These are phyloP conservation scores for Cladosporium sphaerospermum DNA, from an alignment of 2,329 filamentous ascomycete species.

Conservation along the genomic window DNA sequence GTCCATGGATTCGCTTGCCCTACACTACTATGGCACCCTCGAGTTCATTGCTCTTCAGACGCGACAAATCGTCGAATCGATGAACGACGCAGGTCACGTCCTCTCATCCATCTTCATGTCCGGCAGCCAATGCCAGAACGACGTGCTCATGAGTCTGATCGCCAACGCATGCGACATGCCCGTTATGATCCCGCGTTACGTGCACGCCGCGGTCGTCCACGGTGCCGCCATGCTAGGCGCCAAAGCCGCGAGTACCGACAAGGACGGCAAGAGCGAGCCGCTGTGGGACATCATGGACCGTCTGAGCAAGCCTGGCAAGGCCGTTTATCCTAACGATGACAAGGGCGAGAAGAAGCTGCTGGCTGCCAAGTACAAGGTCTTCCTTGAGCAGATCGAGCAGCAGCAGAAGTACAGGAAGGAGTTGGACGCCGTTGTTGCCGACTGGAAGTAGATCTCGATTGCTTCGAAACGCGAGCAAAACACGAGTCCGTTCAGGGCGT, in stretches of 20 bases:
- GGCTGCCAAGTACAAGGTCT: constrained; percentile 88
- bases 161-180: constrained; percentile 88
- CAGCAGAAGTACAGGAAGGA: constrained; percentile 76
- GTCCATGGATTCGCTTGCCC: constrained; percentile 75
- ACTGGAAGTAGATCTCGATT: constrained; percentile 22
- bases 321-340: constrained; percentile 69
- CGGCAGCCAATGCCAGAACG: constrained; percentile 94
- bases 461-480: no score
- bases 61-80: constrained; percentile 85
- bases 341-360: constrained; percentile 70
- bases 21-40: constrained; percentile 93
- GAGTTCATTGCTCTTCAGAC: constrained; percentile 98
- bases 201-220: constrained; percentile 91
- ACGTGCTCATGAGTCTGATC: constrained; percentile 82
- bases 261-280: constrained; percentile 71
- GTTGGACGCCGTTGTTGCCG: constrained; percentile 56
- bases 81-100: constrained; percentile 84
- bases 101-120: constrained; percentile 98
- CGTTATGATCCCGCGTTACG: constrained; percentile 86
- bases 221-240: constrained; percentile 98
- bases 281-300: constrained; percentile 97
- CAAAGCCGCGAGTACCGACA: constrained; percentile 83
- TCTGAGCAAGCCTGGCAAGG: constrained; percentile 87
- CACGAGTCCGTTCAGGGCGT: neutral
- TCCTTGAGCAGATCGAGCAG: constrained; percentile 81